Conservation (phyloP, 2,329 filamentous ascomycete genomes). For the Cladobotryum protrusum region DNA sequence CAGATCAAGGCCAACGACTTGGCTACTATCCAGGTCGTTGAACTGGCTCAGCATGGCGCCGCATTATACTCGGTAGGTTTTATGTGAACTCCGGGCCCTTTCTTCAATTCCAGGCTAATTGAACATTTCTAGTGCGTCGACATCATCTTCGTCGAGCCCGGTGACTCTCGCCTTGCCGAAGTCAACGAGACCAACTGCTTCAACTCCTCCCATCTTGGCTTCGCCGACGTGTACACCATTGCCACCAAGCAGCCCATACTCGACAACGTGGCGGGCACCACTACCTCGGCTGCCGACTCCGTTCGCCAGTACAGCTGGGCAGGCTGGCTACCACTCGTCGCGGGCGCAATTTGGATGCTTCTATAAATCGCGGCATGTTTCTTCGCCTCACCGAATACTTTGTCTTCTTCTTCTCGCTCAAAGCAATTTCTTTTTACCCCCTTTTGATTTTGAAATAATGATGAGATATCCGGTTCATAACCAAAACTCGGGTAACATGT, state of each 20-base stretch:
- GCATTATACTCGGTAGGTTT: constrained; percentile 70
- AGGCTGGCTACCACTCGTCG: constrained; percentile 37
- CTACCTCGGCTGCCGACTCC: constrained; percentile 21
- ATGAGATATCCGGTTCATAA: too few relatives aligned
- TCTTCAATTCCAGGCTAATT: not conserved
- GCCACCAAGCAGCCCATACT: constrained; percentile 32
- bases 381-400: too few relatives aligned
- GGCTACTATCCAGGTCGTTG: constrained; percentile 84
- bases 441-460: not conserved
- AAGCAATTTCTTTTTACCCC: not conserved
- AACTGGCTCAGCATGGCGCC: constrained; percentile 76
- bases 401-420: not conserved
- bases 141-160: constrained; percentile 79
- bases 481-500: too few relatives aligned
- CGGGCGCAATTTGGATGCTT: constrained; percentile 33
- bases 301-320: constrained; percentile 21
- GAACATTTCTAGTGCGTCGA: constrained; percentile 68
- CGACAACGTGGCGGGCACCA: not conserved
- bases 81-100: not conserved
- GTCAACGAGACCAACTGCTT: constrained; percentile 82
- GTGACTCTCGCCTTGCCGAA: constrained; percentile 57
- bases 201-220: constrained; percentile 73
- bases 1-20: constrained; percentile 74
- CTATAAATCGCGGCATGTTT: constrained; percentile 21
- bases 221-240: constrained; percentile 70